Evolutionary conservation across 805 yeast species (phyloP), one percentile per base, ranked within the genome.

Genomic region (Vanderwaltozyma yarrowii): DNA sequence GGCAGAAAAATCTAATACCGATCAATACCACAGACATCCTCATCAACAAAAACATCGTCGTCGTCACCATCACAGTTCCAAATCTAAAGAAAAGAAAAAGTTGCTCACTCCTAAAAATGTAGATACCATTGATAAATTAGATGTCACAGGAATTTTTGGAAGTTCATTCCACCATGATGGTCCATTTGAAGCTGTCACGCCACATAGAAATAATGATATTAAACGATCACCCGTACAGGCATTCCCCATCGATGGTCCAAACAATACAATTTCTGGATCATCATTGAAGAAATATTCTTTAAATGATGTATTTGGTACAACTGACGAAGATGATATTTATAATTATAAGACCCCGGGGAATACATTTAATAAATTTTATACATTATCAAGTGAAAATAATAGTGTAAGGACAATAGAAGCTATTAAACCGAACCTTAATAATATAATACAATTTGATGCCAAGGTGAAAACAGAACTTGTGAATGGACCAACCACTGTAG

Each of bases 111-210:
- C 87, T 12, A 77, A 78, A 50, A 83, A 87, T 49, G 78, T 88
- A 39, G 98, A 89, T 54, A 85, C 94, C 4, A 92, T 92, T 50
- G 98, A 92, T 65, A 84, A 84, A 61, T 70, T 92, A 52, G 98
- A 92, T 60, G 98, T 89, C 33, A 88, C 96, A 11, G 96, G 95
- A 1, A 71, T 88, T 44, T 88, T 84, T 57, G 96, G 96, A 19
- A 85, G 86, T 14, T 85, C 94, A 2, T 92, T 92, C 71, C 98
- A 92, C 61, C 97, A 92, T 61, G 98, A 92, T 64, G 98, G 98
- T 11, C 98, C 98, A 13, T 92, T 92, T 58, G 98, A 92, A 59
- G 98, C 98, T 1, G 89, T 97, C 61, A 83, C 94, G 3, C 97
- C 98, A 7, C 95, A 85, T 60, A 78, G 97, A 59, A 92, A 92